Evolutionary conservation across 345 rosid species (phyloP).

Genomic region (Euphorbia lathyris): DNA sequence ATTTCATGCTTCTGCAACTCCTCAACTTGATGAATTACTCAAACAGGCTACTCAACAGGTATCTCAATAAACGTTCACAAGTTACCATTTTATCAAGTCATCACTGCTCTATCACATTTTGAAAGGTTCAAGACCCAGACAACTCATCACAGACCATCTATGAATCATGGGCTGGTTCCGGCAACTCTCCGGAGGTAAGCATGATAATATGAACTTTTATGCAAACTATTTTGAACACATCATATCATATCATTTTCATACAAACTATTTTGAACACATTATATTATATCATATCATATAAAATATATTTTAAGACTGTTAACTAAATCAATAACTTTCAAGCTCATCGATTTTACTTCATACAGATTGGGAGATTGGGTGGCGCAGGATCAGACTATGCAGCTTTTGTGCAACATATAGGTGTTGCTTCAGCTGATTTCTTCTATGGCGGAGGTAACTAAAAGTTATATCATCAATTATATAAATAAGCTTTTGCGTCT

Average conservation of each 20-base stretch:
- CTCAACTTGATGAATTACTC: slow-evolving; percentile 74
- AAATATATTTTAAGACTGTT: background rate
- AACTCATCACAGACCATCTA: slow-evolving; percentile 64
- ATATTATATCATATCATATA: too few species aligned
- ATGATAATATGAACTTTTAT: background rate
- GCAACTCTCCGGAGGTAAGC: slow-evolving; percentile 46
- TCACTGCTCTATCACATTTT: slow-evolving; percentile 11
- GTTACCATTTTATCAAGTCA: slow-evolving; percentile 11
- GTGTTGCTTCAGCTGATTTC: slow-evolving; percentile 64
- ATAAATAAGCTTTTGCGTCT: background rate
- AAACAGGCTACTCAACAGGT: slow-evolving; percentile 64
- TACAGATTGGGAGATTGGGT: slow-evolving; percentile 63
- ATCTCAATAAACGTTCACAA: slow-evolving; percentile 9
- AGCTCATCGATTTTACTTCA: slow-evolving; percentile 3
- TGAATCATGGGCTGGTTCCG: slow-evolving; percentile 55
- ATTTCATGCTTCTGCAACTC: slow-evolving; percentile 66
- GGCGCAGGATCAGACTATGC: slow-evolving; percentile 71
- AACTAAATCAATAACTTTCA: background rate
- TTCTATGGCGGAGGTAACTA: slow-evolving; percentile 58
- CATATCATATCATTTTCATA: too few species aligned
- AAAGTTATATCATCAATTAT: background rate
- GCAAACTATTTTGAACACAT: too few species aligned
- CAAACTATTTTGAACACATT: too few species aligned
- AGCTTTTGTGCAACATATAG: slow-evolving; percentile 76
- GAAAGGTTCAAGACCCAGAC: slow-evolving; percentile 75